Evolutionary conservation across 2,329 filamentous ascomycete species (phyloP), one percentile per base, ranked within the genome.

Genomic region (Clarireedia paspali): DNA sequence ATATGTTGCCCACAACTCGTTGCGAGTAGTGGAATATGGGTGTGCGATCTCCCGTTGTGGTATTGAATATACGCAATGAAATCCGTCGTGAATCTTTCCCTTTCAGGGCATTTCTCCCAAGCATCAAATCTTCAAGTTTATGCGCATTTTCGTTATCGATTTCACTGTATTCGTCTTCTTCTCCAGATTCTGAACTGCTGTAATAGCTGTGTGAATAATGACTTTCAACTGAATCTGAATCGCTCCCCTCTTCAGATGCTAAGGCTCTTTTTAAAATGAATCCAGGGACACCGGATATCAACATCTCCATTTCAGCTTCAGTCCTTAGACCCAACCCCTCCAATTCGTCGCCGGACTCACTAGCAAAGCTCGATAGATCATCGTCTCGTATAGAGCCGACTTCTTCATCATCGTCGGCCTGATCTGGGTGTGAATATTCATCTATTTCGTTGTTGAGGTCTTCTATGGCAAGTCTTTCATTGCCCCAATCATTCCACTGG

Each of bases 401-500:
- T 24, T 30, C 14, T 1, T 38, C 40, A 47, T 36, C 12, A 12
- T 27, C 40, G 6, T 12, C 14, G 15, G 36, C 2, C 14, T 42
- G 27, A 39, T 15, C 44, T 26, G 27, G 51, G 12, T 53, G 15
- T 0, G 46, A 14, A 2, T 38, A 47, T 14, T 47, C 51, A 14
- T 39, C 30, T 14, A 47, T 17, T 4, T 47, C 15, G 3, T 40
- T 17, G 15, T 53, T 53, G 14, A 53, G 42, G 40, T 53, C 40
- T 15, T 47, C 44, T 30, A 47, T 30, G 4, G 17, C 2, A 20
- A 53, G 6, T 26, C 23, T 20, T 20, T 53, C 51, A 4, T 53
- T 53, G 2, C 30, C 30, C 51, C 42, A 47, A 23, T 53, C 42
- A 17, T 53, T 53, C 42, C 51, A 53, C 24, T 53, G 42, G n/a